Base-by-base conservation (phyloP, 139 green algal species). In the Chlorella sp. region DNA sequence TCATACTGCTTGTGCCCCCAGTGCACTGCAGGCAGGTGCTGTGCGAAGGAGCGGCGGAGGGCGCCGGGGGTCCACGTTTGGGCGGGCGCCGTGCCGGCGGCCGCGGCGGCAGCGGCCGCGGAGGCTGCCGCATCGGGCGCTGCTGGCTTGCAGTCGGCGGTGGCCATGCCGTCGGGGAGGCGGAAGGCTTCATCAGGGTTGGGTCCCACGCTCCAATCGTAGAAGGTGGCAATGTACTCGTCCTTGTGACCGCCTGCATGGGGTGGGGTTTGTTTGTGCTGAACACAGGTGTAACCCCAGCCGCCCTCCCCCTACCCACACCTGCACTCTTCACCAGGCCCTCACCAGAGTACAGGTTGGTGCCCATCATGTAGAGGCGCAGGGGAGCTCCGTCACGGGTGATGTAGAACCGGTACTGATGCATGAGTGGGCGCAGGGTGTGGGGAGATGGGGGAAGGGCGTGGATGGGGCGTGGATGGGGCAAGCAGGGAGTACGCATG, bases 181-280 rank as follows among this genome's bases (percentile, higher is more conserved):
- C 83, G 37, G 57, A 92, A 95, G 0, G 61, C 77, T 0, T 64
- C 79, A 37, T 89, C 86, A 14, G 75, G 71, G 1, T 90, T 32
- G 30, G 80, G 53, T 1, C 81, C 88, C 1, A 90, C 68, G 60
- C 92, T 75, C 83, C 86, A 96, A 26, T 82, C 39, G 48, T 80
- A 71, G 78, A 89, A 94, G 24, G 89, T 81, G 40, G 87, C 83
- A 9, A 94, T 75, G 76, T 93, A 95, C 24, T 88, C 48, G 89
- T 96, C 93, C 85, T 92, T 94, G 80, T 96, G 93, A 1, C 93
- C 91, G 3, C 90, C 84, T 88, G 84, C 28, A 34, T 37, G 73
- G 15, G n/a, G 73, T 16, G 26, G 36, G 73, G 73, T 1, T 3
- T 3, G 24, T 80, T 16, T 14, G 24, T 2, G 28, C n/a, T 11